These are phyloP conservation scores for Pharus latifolius DNA, from an alignment of 176 grass and related monocot species.

Conservation along the genomic window DNA sequence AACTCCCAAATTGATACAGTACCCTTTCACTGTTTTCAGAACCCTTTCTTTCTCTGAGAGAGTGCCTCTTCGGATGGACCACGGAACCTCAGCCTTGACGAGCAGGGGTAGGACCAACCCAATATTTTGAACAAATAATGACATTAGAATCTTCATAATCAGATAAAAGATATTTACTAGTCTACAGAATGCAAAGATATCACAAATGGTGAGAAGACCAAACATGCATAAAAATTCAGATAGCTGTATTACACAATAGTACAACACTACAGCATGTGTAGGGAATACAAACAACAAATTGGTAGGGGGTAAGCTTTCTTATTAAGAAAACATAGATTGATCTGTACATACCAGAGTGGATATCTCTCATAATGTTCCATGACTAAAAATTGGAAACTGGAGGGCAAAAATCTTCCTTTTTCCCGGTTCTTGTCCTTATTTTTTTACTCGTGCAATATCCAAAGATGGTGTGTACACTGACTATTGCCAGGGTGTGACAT, in stretches of 20 bases:
- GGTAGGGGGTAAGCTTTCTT: too few relatives aligned
- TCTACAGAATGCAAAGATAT: background rate
- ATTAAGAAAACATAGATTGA: too few relatives aligned
- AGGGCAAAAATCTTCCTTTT: too few relatives aligned
- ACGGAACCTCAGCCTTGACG: slow-evolving; percentile 80
- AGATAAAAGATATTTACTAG: background rate
- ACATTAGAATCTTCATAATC: background rate
- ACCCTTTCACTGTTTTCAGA: slow-evolving; percentile 84
- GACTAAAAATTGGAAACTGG: too few relatives aligned
- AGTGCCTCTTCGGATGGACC: slow-evolving; percentile 52
- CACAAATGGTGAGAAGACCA: background rate
- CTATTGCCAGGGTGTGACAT: background rate
- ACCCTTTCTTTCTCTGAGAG: slow-evolving; percentile 57
- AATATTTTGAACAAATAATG: slow-evolving; percentile 18
- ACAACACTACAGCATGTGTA: too few relatives aligned
- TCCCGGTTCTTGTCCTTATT: too few relatives aligned
- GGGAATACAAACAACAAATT: too few relatives aligned
- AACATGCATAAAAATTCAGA: background rate
- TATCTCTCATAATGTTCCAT: too few relatives aligned
- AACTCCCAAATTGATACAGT: slow-evolving; percentile 21
- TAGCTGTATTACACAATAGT: too few relatives aligned
- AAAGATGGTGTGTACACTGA: background rate
- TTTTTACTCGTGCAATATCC: background rate
- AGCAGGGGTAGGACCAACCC: slow-evolving; percentile 21
- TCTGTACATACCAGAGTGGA: too few relatives aligned